These are phyloP conservation scores for Phellinidium pouzarii DNA, from an alignment of 1,284 basidiomycete genomes.

Conservation along the genomic window DNA sequence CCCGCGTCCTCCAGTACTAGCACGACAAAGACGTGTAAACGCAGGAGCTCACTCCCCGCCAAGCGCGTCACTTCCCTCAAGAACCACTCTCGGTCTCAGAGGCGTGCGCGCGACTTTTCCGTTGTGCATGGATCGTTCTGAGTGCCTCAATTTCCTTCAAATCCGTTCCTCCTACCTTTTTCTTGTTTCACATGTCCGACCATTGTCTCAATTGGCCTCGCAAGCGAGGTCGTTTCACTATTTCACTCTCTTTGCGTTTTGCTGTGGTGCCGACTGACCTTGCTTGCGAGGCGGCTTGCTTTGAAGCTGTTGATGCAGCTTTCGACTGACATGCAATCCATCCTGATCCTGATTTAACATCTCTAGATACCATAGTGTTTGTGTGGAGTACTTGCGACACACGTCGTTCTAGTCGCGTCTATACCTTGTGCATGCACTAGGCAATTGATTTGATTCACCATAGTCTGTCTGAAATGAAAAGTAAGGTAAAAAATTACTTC, in stretches of 20 bases:
- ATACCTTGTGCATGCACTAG: neutral
- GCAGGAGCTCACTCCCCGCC: slow-evolving; percentile 4
- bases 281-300: slow-evolving; percentile 12
- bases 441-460: too few relatives aligned
- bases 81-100: slow-evolving; percentile 10
- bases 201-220: slow-evolving; percentile 3
- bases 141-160: neutral
- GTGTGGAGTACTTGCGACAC: too few relatives aligned
- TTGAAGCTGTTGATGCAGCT: neutral
- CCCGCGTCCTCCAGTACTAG: too few relatives aligned
- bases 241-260: neutral
- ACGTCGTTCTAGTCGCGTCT: neutral
- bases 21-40: slow-evolving; percentile 7
- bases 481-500: too few relatives aligned
- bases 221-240: slow-evolving; percentile 12
- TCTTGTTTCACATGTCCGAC: neutral
- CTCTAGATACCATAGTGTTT: too few relatives aligned
- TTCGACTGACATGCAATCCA: neutral
- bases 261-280: slow-evolving; percentile 5
- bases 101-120: slow-evolving; percentile 6
- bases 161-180: neutral
- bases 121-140: slow-evolving; percentile 6
- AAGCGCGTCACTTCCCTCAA: slow-evolving; percentile 4
- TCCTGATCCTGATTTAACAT: too few relatives aligned
- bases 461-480: too few relatives aligned